Conservation (phyloP, 2,329 filamentous ascomycete genomes). For the Fusarium subglutinans region DNA sequence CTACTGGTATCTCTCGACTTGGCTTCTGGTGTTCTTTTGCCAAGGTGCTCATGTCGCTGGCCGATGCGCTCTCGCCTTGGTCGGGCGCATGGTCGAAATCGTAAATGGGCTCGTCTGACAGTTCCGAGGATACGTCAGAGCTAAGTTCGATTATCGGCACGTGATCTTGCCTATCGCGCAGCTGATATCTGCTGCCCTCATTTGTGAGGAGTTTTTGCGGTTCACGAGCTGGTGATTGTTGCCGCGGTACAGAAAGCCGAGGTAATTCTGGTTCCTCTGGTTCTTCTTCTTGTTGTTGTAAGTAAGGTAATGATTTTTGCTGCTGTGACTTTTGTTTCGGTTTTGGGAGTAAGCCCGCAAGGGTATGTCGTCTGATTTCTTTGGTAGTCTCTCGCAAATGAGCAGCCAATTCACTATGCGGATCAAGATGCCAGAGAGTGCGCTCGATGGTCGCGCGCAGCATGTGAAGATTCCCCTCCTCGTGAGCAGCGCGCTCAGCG, state of each 20-base stretch:
- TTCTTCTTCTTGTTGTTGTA: not conserved
- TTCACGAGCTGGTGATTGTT: not conserved
- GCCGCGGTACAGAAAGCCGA: not conserved
- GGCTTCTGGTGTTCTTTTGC: not conserved
- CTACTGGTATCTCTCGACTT: not conserved
- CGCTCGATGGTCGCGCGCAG: conserved; percentile 13
- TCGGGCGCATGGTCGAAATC: not conserved
- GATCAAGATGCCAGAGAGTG: conserved; percentile 8
- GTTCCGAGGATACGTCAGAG: not conserved
- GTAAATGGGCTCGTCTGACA: not conserved
- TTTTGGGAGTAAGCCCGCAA: not conserved
- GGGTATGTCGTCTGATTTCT: conserved; percentile 8
- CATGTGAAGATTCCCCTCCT: conserved; percentile 20
- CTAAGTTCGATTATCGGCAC: not conserved
- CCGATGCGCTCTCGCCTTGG: conserved; percentile 10
- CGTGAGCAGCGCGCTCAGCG: conserved; percentile 14
- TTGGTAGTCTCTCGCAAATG: not conserved
- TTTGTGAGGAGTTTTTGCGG: not conserved
- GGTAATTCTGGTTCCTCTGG: not conserved
- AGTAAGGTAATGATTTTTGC: not conserved
- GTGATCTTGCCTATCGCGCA: not conserved
- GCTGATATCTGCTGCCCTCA: not conserved
- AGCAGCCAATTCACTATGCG: not conserved
- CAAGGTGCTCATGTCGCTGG: not conserved
- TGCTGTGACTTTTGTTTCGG: not conserved